These are phyloP conservation scores for Apophysomyces variabilis DNA, from an alignment of 371 early-diverging fungal species.

Conservation along the genomic window DNA sequence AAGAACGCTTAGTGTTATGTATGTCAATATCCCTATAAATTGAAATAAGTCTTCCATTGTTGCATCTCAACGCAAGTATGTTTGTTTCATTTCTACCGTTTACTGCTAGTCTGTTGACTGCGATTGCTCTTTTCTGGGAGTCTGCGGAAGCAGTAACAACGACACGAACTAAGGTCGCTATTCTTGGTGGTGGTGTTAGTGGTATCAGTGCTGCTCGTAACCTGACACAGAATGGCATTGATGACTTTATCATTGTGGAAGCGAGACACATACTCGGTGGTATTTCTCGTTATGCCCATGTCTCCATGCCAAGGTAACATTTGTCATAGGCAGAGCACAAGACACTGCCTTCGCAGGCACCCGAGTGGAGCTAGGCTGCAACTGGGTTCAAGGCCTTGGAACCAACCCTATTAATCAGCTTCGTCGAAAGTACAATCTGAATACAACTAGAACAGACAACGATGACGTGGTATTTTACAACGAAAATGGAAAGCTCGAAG, in stretches of 20 bases:
- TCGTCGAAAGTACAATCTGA: constrained; percentile 37
- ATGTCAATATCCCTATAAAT: no score
- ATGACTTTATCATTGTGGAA: constrained; percentile 51
- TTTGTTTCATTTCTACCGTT: no score
- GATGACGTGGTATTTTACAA: constrained; percentile 41
- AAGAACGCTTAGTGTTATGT: no score
- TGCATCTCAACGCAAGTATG: no score
- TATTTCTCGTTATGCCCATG: not conserved
- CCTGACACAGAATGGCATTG: constrained; percentile 38
- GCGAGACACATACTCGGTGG: constrained; percentile 48
- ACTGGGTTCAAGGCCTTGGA: constrained; percentile 59
- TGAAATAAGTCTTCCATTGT: no score
- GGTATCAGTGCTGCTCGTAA: constrained; percentile 53
- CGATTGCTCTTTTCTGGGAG: no score
- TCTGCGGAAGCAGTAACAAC: constrained; percentile 10
- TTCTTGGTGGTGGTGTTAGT: constrained; percentile 54
- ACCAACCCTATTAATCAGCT: constrained; percentile 47
- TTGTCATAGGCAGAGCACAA: constrained; percentile 41
- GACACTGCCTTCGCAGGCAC: constrained; percentile 38
- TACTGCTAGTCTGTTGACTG: no score
- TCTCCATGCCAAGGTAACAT: not conserved
- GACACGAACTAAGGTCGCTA: constrained; percentile 45
- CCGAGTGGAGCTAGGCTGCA: constrained; percentile 49
- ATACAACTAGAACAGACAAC: constrained; percentile 31
- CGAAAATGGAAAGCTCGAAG: constrained; percentile 31